Evolutionary conservation across 495 filamentous ascomycete genomes (phyloP), one percentile per base, ranked within the genome.

Genomic region (Letharia lupina): DNA sequence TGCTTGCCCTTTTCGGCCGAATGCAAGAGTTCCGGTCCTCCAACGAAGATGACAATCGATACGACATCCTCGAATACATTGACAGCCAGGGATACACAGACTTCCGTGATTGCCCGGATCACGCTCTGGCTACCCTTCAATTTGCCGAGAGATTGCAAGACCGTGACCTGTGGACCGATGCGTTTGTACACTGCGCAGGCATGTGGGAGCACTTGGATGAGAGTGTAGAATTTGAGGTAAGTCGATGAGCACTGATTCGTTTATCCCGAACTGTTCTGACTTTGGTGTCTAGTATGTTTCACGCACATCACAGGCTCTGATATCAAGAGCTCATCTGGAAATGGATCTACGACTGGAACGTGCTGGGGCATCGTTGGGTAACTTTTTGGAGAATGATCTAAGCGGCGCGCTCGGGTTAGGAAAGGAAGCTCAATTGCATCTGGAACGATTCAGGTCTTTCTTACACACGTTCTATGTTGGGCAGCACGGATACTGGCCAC

Each of bases 121-220:
- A 89, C 73, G 82, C 87, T 11, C 68, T 88, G 11, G 84, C 81
- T 6, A 72, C 83, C 52, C 76, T 90, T 4, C 80, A 78, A 54
- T 81, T 87, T 54, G 84, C 87, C n/a, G 87, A 89, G 67, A 74
- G 77, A 59, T 83, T 81, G 65, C 76, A 79, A 62, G 70, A 87
- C 31, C 78, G 72, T 47, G 77, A 83, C 35, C 70, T 87, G 33
- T 89, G 86, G 77, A 81, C 81, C 18, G 80, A 87, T 68, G 82
- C 86, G 2, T 88, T 89, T 71, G 82, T 79, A 15, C 87, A 90
- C 67, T 88, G 86, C 69, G 81, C 82, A 45, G 87, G 87, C 60
- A 89, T 89, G 87, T 81, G 77, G 68, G 83, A 86, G 28, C 74
- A 73, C 23, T 66, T 90, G 28, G 73, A 73, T 63, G 62, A 68